Evolutionary conservation across 2,329 filamentous ascomycete species (phyloP), one percentile per base, ranked within the genome.

Genomic region (Monascus ruber): DNA sequence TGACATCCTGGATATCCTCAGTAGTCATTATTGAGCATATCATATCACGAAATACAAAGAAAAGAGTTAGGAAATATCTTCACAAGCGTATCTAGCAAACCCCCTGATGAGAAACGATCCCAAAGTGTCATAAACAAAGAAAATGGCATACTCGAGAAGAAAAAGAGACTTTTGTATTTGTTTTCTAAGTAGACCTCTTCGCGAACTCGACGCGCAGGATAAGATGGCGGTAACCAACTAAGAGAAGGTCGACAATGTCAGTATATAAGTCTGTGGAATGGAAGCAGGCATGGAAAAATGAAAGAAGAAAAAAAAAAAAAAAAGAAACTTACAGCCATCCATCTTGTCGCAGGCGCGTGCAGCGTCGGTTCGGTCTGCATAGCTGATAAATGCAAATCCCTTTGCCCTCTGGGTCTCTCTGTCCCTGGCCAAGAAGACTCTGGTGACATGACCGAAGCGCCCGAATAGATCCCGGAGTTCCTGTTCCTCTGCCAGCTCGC

Each of bases 371-470:
- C 91, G 75, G 64, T 98, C 91, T 44, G 83, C 85, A 60, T 91
- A 98, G 66, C 85, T 94, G 73, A 98, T 94, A 65, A 98, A 98
- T 25, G 93, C 93, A 64, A 98, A 98, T 47, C 91, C 91, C 79
- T 98, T 98, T 54, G 91, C 91, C 63, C 89, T 72, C 45, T 87
- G 85, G 32, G 91, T 98, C 56, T 98, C 91, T 62, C 91, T 76
- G 71, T 98, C 91, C 76, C 95, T 96, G 56, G 91, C 91, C 57
- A 98, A 69, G 75, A 98, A 98, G 37, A 98, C 91, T 65, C 91
- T 81, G 41, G 89, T 96, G 60, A 98, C 91, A 52, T 88, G 85
- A 59, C 91, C 91, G 64, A 91, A 95, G 52, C 91, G 80, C 72
- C 94, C 88, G 73, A 98, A 98, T 79, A 98, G 88, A 64, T 94